Conservation (phyloP, 2,329 filamentous ascomycete species). For the Xylaria sp. region DNA sequence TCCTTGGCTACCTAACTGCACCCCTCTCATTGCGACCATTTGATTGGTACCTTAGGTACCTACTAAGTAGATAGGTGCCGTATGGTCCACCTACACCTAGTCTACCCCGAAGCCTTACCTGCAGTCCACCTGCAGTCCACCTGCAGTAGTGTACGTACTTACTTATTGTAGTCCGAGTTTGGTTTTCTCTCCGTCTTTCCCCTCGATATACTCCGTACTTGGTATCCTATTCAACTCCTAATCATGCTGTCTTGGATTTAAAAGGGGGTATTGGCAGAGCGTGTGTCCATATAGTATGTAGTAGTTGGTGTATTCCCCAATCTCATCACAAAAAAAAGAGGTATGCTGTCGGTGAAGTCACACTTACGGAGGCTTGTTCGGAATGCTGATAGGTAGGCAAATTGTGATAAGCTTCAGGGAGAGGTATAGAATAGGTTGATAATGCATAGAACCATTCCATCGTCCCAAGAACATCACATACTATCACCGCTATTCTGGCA, state of each 20-base stretch:
- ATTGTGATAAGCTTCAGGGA: not conserved
- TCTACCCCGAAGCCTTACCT: not conserved
- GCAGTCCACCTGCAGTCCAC: not conserved
- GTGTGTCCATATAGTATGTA: too few species aligned
- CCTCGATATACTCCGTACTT: not conserved
- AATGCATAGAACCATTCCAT: constrained; percentile 31
- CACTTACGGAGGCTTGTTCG: constrained; percentile 11
- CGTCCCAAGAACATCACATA: constrained; percentile 3
- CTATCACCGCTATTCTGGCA: constrained; percentile 19
- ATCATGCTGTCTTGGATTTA: not conserved
- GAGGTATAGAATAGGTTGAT: constrained; percentile 6
- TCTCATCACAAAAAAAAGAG: constrained; percentile 24
- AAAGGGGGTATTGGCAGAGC: not conserved
- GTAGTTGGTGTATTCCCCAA: not conserved
- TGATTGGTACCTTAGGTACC: too few species aligned
- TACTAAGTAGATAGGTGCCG: too few species aligned
- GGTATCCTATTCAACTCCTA: not conserved
- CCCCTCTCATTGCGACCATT: too few species aligned
- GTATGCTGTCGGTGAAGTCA: constrained; percentile 27
- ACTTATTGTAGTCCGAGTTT: not conserved
- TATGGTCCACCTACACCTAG: not conserved
- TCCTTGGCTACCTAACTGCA: too few species aligned
- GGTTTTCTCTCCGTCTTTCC: not conserved
- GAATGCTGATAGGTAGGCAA: constrained; percentile 29
- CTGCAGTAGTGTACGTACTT: not conserved